These are phyloP conservation scores for Zasmidium angulare DNA, from an alignment of 2,329 filamentous ascomycete species.

Conservation along the genomic window DNA sequence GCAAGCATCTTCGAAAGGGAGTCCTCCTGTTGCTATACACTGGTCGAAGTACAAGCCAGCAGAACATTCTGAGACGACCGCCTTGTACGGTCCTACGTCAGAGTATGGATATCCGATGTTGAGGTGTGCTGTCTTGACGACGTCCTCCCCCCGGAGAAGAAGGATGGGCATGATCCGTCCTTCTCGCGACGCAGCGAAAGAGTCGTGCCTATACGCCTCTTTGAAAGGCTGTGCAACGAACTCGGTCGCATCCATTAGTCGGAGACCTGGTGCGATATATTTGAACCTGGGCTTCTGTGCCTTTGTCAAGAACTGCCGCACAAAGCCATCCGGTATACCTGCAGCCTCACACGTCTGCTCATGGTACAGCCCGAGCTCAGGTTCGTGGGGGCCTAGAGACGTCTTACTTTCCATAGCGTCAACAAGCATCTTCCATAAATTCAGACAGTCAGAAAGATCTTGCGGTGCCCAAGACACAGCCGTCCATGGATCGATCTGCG, in stretches of 20 bases:
- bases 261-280: conserved; percentile 13
- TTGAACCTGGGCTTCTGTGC: conserved; percentile 13
- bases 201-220: neutral
- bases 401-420: conserved; percentile 8
- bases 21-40: neutral
- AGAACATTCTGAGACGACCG: neutral
- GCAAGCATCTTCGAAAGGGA: neutral
- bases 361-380: conserved; percentile 2
- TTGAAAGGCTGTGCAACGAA: conserved; percentile 4
- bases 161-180: conserved; percentile 9
- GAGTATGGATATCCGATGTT: neutral
- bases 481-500: conserved; percentile 5
- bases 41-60: neutral
- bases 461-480: conserved; percentile 8
- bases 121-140: neutral
- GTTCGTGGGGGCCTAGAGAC: neutral
- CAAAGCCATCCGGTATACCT: conserved; percentile 13
- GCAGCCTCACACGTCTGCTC: neutral
- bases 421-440: conserved; percentile 7
- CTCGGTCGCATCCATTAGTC: neutral
- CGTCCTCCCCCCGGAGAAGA: conserved; percentile 19
- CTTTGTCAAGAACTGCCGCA: conserved; percentile 9
- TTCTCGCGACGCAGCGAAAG: neutral
- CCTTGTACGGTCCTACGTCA: neutral
- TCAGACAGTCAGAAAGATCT: conserved; percentile 13